Base-by-base conservation (phyloP, 2,329 filamentous ascomycete species). In the Trichoderma citrinoviride region DNA sequence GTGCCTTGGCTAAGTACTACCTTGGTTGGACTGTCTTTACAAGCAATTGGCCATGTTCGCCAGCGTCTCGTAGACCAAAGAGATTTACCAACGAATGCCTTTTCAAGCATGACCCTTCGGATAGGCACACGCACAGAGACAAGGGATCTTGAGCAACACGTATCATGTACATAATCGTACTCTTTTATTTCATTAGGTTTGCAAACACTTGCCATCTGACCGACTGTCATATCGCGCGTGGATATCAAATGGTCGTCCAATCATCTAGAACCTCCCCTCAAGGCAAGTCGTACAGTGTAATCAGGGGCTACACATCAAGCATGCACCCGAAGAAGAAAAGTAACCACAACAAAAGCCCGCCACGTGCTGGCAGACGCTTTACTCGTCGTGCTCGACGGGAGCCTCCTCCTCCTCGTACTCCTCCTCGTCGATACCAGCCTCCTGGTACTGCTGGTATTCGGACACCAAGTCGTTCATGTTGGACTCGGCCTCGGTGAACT, bases 391-490 rank as follows among this genome's bases (percentile, higher is more conserved):
- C 65, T 66, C 65, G 12, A 10, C 44, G 79, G 88, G 88, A 70
- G 84, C 85, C 81, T 97, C 93, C 85, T 95, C 92, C 75, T 90
- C 90, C 78, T 96, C 93, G 79, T 96, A 93, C 83, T 97, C 93
- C 74, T 92, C 94, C 83, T 99, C 95, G 68, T 95, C 96, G 81
- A 97, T 88, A 76, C 92, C 91, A 79, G 95, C 95, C 81, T 99
- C 95, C 88, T 99, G 95, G 89, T 99, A 99, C 83, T 99, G 95
- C 88, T 98, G 95, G 87, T 99, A 99, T 83, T 99, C 95, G 68
- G 93, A 96, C 76, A 99, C 94, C 78, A 99, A 85, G 82, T 99
- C 95, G 86, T 99, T 98, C 95, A 99, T 98, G 87, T 99, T 99
- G 83, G 92, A 96, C 90, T 99, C 95, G 74, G 95, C 95, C 88